Evolutionary conservation across 495 filamentous ascomycete species (phyloP).

Genomic region (Neurospora discreta): DNA sequence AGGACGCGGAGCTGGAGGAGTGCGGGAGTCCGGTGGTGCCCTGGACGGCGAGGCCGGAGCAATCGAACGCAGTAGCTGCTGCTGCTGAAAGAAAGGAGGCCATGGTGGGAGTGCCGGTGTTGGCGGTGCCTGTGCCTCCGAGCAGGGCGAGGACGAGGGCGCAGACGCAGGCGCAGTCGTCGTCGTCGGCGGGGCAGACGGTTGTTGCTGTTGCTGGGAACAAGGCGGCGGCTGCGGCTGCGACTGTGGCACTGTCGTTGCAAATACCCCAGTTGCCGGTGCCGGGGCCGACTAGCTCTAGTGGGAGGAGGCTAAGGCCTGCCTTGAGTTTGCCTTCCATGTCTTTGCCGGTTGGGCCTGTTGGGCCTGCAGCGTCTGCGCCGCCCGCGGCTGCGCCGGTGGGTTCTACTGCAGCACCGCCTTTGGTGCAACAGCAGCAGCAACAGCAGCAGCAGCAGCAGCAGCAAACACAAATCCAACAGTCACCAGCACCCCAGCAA

Average conservation of each 20-base stretch:
- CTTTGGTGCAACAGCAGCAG: background rate
- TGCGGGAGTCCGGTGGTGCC: slow-evolving; percentile 23
- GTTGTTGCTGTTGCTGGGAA: background rate
- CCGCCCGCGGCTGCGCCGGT: background rate
- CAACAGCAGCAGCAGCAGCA: background rate
- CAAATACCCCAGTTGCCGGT: background rate
- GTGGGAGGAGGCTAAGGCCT: background rate
- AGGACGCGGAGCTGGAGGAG: slow-evolving; percentile 30
- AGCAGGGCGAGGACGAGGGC: background rate
- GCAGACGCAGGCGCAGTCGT: background rate
- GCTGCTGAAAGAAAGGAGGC: background rate
- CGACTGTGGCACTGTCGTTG: background rate
- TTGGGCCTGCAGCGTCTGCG: background rate
- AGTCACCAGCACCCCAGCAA: background rate
- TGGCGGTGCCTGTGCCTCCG: slow-evolving; percentile 7
- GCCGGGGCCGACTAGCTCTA: slow-evolving; percentile 7
- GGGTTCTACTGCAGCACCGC: background rate
- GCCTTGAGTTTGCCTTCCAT: background rate
- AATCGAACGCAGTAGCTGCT: background rate
- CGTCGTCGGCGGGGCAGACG: background rate
- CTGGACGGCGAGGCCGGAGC: slow-evolving; percentile 3
- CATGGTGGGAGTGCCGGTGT: slow-evolving; percentile 6
- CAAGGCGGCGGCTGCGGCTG: background rate
- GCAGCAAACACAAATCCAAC: background rate
- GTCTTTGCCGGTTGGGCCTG: background rate